Conservation (phyloP, 257 asterid species). For the Craterostigma plantagineum region DNA sequence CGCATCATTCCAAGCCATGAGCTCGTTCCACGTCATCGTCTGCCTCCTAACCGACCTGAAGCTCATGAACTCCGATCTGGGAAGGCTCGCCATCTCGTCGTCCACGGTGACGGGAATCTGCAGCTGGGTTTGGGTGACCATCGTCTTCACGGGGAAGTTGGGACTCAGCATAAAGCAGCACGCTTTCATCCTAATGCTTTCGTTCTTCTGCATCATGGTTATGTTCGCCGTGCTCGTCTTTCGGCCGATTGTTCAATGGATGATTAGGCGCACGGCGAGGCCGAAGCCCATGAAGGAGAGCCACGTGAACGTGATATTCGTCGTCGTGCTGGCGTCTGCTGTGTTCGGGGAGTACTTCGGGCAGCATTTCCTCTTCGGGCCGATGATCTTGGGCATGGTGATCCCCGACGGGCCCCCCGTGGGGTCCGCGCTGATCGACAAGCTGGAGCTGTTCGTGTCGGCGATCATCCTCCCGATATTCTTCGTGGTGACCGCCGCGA, state of each 20-base stretch:
- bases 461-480: conserved; percentile 17
- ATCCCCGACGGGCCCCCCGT: conserved; percentile 34
- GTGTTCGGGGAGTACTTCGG: conserved; percentile 21
- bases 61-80: conserved; percentile 22
- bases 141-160: conserved; percentile 17
- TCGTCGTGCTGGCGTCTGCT: conserved; percentile 12
- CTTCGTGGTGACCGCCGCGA: conserved; percentile 18
- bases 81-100: conserved; percentile 22
- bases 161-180: background rate
- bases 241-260: conserved; percentile 17
- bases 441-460: conserved; percentile 18
- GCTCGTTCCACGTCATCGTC: conserved; percentile 20
- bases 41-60: conserved; percentile 21
- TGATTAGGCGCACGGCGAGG: conserved; percentile 7
- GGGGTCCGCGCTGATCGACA: conserved; percentile 23
- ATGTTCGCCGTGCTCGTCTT: conserved; percentile 9
- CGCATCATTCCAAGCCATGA: conserved; percentile 17
- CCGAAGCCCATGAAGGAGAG: conserved; percentile 16
- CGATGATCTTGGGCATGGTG: conserved; percentile 19
- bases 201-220: conserved; percentile 7
- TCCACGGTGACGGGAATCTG: conserved; percentile 22
- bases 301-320: conserved; percentile 8
- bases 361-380: conserved; percentile 20
- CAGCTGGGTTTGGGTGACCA: conserved; percentile 12
- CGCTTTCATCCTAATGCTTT: conserved; percentile 3